Evolutionary conservation across 768 basidiomycete genomes (phyloP), one percentile per base, ranked within the genome.

Genomic region (Lactarius sp.): DNA sequence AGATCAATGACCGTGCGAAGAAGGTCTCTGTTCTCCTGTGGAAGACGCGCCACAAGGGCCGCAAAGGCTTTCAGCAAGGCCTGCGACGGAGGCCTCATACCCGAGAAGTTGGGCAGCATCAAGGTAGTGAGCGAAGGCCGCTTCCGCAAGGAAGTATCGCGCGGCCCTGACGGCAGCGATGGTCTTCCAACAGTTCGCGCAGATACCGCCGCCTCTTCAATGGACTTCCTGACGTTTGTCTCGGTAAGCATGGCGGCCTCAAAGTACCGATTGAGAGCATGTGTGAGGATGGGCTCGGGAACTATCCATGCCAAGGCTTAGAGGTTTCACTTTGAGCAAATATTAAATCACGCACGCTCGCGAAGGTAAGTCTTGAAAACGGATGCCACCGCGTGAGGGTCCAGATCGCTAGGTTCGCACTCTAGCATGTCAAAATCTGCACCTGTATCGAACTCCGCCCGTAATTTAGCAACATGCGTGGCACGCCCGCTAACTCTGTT

Each of bases 361-460:
- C 95, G 88, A 49, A 98, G 78, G 73, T 86, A 98, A 1, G 92
- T 88, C 74, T 96, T 97, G 77, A 96, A 97, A 36, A 96, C 78
- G 31, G 92, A 91, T 20, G 94, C 87, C 7, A 98, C 94, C 1
- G 93, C 92, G 73, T 98, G 94, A 52, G 95, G 95, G 71, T 98
- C 95, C 41, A 98, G 76, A 70, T 98, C 94, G 8, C 89, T 85
- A 31, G 93, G 94, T 55, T 82, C 81, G 66, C 86, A 89, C 65
- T 84, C 83, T 46, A 80, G 75, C 76, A 98, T 83, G 71, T 94
- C 87, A 69, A 87, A 92, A 75, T 98, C 95, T 56, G 87, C 89
- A 61, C 94, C 92, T 27, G 84, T 83, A 73, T 95, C 93, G 70
- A 95, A 96, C 72, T 93, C 92, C 20, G 80, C 77, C 36, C 89